Evolutionary conservation across 441 rosid species (phyloP).

Genomic region (Pelargonium myrrhifolium): DNA sequence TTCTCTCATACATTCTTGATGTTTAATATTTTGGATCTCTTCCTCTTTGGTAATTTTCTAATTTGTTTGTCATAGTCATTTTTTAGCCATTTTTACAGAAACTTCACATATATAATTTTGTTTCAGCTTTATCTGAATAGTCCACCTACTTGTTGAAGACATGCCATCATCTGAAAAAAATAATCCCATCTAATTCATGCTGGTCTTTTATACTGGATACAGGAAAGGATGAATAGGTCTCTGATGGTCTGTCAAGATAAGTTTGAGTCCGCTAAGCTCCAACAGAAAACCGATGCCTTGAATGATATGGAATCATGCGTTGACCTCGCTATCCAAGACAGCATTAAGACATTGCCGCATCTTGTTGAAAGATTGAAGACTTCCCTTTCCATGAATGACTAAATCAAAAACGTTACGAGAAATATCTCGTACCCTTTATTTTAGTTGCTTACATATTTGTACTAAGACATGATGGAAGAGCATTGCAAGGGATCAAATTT

Average conservation of each 20-base stretch:
- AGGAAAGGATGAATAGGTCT: conserved; percentile 80
- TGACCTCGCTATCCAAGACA: conserved; percentile 53
- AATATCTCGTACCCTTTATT: not conserved
- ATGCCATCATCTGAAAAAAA: not conserved
- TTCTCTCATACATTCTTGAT: too few species aligned
- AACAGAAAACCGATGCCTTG: conserved; percentile 36
- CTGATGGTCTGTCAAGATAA: conserved; percentile 85
- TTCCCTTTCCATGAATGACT: conserved; percentile 39
- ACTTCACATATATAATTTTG: too few species aligned
- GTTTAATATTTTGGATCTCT: too few species aligned
- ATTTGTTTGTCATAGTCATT: too few species aligned
- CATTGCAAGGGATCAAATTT: not conserved
- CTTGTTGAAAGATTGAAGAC: conserved; percentile 51
- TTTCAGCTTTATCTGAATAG: too few species aligned
- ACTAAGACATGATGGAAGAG: too few species aligned
- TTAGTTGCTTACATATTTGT: not conserved
- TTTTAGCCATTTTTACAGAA: too few species aligned
- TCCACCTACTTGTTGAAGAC: not conserved
- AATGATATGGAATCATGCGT: conserved; percentile 39
- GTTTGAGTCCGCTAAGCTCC: conserved; percentile 63
- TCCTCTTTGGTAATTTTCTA: too few species aligned
- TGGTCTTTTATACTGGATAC: conserved; percentile 15
- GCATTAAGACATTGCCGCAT: conserved; percentile 50
- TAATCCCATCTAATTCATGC: not conserved
- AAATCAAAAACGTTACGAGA: conserved; percentile 12